phyloP scores from a whole-genome alignment of 805 yeast species.

The Nakazawaea wyomingensis region DNA sequence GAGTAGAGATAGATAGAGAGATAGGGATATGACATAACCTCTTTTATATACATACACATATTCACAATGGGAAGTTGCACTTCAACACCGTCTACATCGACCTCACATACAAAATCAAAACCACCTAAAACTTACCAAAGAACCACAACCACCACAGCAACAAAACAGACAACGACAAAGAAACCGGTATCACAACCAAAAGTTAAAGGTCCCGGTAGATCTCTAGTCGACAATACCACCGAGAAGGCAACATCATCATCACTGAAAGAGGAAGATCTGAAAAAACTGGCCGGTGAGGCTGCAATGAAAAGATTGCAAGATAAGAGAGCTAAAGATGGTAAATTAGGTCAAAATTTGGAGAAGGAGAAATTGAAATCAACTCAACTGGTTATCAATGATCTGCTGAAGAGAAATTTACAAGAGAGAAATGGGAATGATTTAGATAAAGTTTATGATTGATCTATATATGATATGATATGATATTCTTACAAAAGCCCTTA shows the following conservation, averaged over 20 bases:
- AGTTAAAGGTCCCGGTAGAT: neutral
- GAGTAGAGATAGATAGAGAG: too few relatives aligned
- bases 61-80: conserved; percentile 1
- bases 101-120: neutral
- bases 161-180: neutral
- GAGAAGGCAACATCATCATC: neutral
- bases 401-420: neutral
- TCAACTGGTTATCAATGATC: conserved; percentile 2
- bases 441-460: neutral
- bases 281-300: conserved; percentile 10
- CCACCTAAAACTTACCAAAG: neutral
- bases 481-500: too few relatives aligned
- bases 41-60: too few relatives aligned
- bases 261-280: conserved; percentile 2
- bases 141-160: neutral
- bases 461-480: too few relatives aligned
- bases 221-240: too few relatives aligned
- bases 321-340: conserved; percentile 7
- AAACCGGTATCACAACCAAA: neutral
- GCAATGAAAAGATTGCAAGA: conserved; percentile 8
- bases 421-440: neutral
- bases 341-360: conserved; percentile 10
- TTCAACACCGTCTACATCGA: neutral
- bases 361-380: conserved; percentile 3
- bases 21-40: too few relatives aligned